Conservation (phyloP, 2,329 filamentous ascomycete species). For the Phyllosticta citrichinensis region DNA sequence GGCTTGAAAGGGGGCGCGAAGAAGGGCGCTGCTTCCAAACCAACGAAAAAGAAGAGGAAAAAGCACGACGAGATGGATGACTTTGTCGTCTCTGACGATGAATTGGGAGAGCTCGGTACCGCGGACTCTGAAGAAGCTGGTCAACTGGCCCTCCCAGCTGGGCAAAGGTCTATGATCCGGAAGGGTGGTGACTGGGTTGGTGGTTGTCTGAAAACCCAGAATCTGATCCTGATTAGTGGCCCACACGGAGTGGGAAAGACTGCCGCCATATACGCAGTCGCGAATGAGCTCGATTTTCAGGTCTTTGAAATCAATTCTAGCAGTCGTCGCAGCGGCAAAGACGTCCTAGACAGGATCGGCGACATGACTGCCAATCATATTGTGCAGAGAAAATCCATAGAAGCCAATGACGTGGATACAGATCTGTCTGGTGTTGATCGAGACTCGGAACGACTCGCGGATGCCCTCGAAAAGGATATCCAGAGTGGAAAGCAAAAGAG, state of each 20-base stretch:
- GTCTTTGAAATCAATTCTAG: constrained; percentile 90
- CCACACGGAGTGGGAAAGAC: constrained; percentile 89
- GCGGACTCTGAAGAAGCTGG: constrained; percentile 45
- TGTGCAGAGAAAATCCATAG: constrained; percentile 46
- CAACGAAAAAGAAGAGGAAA: constrained; percentile 52
- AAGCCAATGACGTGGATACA: constrained; percentile 8
- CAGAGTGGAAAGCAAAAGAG: constrained; percentile 65
- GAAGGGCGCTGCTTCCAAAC: constrained; percentile 17
- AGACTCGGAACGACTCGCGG: constrained; percentile 26
- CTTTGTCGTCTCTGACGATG: constrained; percentile 24
- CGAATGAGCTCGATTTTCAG: constrained; percentile 84
- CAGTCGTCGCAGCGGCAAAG: constrained; percentile 74
- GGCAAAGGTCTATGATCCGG: constrained; percentile 30
- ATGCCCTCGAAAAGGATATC: constrained; percentile 47
- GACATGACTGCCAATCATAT: constrained; percentile 97
- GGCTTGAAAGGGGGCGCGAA: constrained; percentile 18
- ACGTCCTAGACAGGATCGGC: constrained; percentile 83
- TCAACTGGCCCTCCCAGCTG: constrained; percentile 13
- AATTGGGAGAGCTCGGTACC: constrained; percentile 45
- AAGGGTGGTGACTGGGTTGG: constrained; percentile 20
- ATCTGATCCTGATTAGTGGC: constrained; percentile 80
- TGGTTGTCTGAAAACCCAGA: constrained; percentile 46
- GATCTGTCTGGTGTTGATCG: constrained; percentile 19
- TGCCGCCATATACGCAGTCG: constrained; percentile 81
- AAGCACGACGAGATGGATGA: constrained; percentile 30